phyloP scores from a whole-genome alignment of 768 basidiomycete species.

The Collybia nuda region DNA sequence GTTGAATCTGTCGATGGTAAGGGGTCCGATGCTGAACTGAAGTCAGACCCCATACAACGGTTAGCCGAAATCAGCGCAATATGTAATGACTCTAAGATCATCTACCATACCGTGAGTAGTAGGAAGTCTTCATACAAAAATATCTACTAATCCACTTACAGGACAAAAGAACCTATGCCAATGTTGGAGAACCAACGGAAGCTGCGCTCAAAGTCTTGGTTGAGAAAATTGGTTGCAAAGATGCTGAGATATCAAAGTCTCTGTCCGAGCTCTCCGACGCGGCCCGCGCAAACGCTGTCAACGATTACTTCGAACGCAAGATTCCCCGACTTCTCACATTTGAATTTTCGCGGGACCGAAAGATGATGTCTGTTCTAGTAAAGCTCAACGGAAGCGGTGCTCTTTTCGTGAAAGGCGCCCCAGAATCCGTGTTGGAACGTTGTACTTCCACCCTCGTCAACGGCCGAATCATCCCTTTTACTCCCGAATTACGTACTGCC shows the following conservation, averaged over 20 bases:
- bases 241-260: slow-evolving; percentile 55
- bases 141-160: slow-evolving; percentile 24
- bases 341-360: slow-evolving; percentile 97
- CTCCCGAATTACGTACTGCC: slow-evolving; percentile 52
- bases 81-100: slow-evolving; percentile 92
- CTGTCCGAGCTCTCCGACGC: slow-evolving; percentile 55
- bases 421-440: slow-evolving; percentile 90
- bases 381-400: slow-evolving; percentile 66
- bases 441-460: slow-evolving; percentile 75
- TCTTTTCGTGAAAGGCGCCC: slow-evolving; percentile 93
- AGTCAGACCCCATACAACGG: slow-evolving; percentile 72
- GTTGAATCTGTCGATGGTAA: slow-evolving; percentile 70
- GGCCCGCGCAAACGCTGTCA: slow-evolving; percentile 79
- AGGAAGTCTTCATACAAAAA: not conserved
- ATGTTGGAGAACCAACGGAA: slow-evolving; percentile 96
- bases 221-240: slow-evolving; percentile 87
- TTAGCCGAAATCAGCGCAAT: slow-evolving; percentile 90
- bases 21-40: slow-evolving; percentile 52
- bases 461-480: slow-evolving; percentile 64
- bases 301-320: slow-evolving; percentile 73
- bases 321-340: slow-evolving; percentile 89
- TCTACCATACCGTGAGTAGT: slow-evolving; percentile 69
- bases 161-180: slow-evolving; percentile 79
- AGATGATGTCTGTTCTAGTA: slow-evolving; percentile 98
- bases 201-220: slow-evolving; percentile 93